Conservation (phyloP, 2,329 filamentous ascomycete species). For the Bimuria novae-zelandiae region DNA sequence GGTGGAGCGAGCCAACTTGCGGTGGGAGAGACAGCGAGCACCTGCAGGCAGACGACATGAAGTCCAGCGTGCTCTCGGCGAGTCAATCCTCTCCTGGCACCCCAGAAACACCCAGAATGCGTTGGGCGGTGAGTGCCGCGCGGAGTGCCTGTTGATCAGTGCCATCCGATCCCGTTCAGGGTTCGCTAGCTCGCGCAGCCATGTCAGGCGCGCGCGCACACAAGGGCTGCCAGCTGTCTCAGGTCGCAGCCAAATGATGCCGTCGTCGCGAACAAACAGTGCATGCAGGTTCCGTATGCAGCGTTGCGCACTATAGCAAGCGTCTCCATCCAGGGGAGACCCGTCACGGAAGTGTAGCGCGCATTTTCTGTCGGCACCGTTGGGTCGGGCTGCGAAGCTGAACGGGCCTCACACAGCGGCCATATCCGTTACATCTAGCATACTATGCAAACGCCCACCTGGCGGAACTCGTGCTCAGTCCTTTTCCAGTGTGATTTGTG, state of each 20-base stretch:
- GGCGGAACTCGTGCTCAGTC: conserved; percentile 33
- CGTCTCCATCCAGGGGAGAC: neutral
- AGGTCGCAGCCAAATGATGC: conserved; percentile 25
- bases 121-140: conserved; percentile 38
- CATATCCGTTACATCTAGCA: conserved; percentile 27
- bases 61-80: conserved; percentile 33
- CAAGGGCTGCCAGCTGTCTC: conserved; percentile 33
- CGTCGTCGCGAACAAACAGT: conserved; percentile 17
- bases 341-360: conserved; percentile 15
- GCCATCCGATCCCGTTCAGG: conserved; percentile 26
- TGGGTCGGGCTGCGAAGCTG: conserved; percentile 30
- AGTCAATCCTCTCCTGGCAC: conserved; percentile 25
- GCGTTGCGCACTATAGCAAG: neutral
- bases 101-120: conserved; percentile 17
- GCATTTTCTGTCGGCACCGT: neutral
- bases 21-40: conserved; percentile 38
- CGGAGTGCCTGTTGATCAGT: conserved; percentile 38
- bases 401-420: conserved; percentile 13
- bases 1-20: conserved; percentile 25
- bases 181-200: conserved; percentile 29
- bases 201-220: conserved; percentile 28
- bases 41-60: conserved; percentile 36
- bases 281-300: conserved; percentile 6
- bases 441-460: conserved; percentile 10
- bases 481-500: conserved; percentile 70